Evolutionary conservation across 1,284 basidiomycete genomes (phyloP), one percentile per base, ranked within the genome.

Genomic region (Puccinia triticina): DNA sequence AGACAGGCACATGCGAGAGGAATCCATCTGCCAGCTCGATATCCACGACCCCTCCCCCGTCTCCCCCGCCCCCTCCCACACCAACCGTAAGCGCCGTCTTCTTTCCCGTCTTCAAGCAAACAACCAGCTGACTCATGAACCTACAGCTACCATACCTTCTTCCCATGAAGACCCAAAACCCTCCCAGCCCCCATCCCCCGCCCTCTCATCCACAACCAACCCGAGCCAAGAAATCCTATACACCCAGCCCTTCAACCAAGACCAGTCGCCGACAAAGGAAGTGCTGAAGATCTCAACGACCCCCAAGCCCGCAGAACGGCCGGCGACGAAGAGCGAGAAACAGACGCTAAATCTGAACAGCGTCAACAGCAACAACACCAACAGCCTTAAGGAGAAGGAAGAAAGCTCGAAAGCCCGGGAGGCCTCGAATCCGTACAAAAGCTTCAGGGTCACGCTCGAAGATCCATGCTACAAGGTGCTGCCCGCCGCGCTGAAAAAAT

Each of bases 391-490:
- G 4, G 67, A 55, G 29, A 34, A 48, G 29, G 53, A 48, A 14
- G 43, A 26, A 21, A 64, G n/a, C n/a, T 26, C 57, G 14, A 50
- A 83, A 69, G 66, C 69, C 1, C 66, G 67, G 23, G 77, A 71
- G 16, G 5, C 50, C 11, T 88, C 89, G 64, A 89, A 89, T 76
- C 87, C 87, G 46, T 88, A 88, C 84, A 87, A 87, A 75, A 86
- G 85, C 53, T 89, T 90, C 86, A 86, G 88, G 32, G 90, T 90
- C 37, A 90, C 94, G 84, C 88, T 99, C 83, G 96, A 99, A 83
- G 97, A 99, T 87, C 96, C 97, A 0, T 97, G 96, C 80, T 96
- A 94, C 92, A 98, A 97, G 86, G 96, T 99, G 23, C 89, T 99
- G 23, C 96, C 97, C 0, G 96, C 96, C 0, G 97, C 97, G 23